A percentile compares a stretch with the other conserved stretches of the same genome.
Conservation (phyloP, 2,329 filamentous ascomycete genomes). For the Parascedosporium putredinis region DNA sequence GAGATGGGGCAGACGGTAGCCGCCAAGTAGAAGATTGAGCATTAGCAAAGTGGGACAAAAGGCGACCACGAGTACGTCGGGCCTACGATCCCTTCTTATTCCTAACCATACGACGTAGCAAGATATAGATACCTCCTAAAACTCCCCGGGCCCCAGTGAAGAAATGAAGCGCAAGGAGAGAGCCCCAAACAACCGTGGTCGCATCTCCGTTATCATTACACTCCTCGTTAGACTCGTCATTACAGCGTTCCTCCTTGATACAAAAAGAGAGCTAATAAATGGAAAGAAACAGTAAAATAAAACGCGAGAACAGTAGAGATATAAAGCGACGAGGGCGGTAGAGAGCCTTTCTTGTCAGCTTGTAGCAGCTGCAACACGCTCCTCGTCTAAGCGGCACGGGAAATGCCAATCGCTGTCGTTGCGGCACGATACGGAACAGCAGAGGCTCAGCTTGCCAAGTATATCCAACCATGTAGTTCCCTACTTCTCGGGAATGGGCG, state of each 20-base stretch:
- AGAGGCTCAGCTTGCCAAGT: background rate
- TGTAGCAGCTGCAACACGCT: too few relatives aligned
- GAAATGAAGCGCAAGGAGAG: background rate
- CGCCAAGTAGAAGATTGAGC: too few relatives aligned
- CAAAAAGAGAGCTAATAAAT: too few relatives aligned
- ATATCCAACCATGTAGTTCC: constrained; percentile 21
- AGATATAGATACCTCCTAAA: background rate
- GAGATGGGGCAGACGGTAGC: too few relatives aligned
- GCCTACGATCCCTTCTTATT: too few relatives aligned
- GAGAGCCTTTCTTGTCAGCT: too few relatives aligned
- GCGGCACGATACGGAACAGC: background rate
- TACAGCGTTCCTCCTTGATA: background rate
- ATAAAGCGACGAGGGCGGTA: too few relatives aligned
- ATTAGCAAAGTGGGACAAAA: too few relatives aligned
- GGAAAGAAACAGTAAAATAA: too few relatives aligned
- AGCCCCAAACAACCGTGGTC: background rate
- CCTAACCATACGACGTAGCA: background rate
- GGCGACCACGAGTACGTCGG: too few relatives aligned
- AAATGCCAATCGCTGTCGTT: background rate
- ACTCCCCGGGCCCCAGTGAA: background rate
- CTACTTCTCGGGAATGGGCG: constrained; percentile 53
- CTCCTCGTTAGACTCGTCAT: constrained; percentile 2
- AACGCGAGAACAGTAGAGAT: too few relatives aligned
- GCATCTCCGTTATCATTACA: background rate
- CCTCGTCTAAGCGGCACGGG: too few relatives aligned